phyloP scores from a whole-genome alignment of 345 rosid genomes.

The Bretschneidera sinensis region DNA sequence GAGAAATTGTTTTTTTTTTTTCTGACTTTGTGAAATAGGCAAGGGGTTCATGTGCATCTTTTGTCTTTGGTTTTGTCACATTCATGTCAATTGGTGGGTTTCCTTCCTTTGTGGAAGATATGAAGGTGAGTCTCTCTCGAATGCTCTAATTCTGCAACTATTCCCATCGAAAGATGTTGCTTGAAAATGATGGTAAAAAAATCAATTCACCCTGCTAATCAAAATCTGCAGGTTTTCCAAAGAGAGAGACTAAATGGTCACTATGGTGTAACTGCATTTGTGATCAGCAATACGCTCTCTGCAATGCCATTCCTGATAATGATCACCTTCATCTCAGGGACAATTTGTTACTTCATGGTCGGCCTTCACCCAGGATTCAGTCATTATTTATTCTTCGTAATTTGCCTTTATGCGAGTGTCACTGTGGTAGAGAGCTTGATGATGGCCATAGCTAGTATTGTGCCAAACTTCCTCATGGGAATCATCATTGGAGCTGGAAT shows the following conservation, averaged over 20 bases:
- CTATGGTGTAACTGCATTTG: constrained; percentile 82
- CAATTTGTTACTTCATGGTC: constrained; percentile 89
- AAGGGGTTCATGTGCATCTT: constrained; percentile 87
- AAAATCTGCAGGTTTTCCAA: constrained; percentile 84
- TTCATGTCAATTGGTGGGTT: constrained; percentile 98
- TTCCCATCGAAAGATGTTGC: no score
- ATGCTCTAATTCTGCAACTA: no score
- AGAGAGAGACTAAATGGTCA: constrained; percentile 96
- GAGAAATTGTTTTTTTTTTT: no score
- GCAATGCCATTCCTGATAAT: constrained; percentile 77
- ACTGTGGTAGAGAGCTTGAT: constrained; percentile 96
- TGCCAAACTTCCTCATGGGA: constrained; percentile 98
- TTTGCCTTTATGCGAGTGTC: constrained; percentile 84
- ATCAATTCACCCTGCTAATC: no score
- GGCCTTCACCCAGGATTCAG: constrained; percentile 74
- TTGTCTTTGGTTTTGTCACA: constrained; percentile 89
- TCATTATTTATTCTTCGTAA: constrained; percentile 74
- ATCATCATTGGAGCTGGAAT: constrained; percentile 95
- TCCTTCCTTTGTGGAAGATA: constrained; percentile 92
- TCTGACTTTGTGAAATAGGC: constrained; percentile 45
- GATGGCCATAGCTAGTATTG: constrained; percentile 91
- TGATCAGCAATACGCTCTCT: constrained; percentile 78
- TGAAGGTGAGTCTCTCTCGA: constrained; percentile 66
- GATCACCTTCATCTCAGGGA: constrained; percentile 80
- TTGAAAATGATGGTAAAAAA: no score